phyloP scores from a whole-genome alignment of 768 basidiomycete genomes.

The Boletus huronensis region DNA sequence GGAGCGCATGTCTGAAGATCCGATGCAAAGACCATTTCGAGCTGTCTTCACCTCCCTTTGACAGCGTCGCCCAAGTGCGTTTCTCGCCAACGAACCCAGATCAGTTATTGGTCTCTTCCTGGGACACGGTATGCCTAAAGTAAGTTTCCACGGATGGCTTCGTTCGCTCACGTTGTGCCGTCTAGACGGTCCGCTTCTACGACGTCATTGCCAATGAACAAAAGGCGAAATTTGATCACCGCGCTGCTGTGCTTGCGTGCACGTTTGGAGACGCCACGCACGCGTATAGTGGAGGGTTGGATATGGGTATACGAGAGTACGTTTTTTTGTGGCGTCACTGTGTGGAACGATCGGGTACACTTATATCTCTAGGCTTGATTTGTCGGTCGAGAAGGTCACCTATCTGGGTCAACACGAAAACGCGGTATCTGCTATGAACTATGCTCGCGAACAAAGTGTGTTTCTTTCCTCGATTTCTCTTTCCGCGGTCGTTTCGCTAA shows the following conservation, averaged over 20 bases:
- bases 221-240: constrained; percentile 82
- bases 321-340: background rate
- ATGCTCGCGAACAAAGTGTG: constrained; percentile 61
- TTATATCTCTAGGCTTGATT: constrained; percentile 51
- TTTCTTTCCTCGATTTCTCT: constrained; percentile 5
- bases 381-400: constrained; percentile 66
- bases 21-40: constrained; percentile 35
- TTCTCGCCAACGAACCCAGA: constrained; percentile 81
- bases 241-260: constrained; percentile 84
- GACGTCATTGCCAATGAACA: constrained; percentile 54
- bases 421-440: constrained; percentile 75
- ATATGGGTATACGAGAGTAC: constrained; percentile 79
- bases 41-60: constrained; percentile 70
- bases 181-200: constrained; percentile 61
- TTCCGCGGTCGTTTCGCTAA: background rate
- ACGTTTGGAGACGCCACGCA: constrained; percentile 63
- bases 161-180: constrained; percentile 32
- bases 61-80: constrained; percentile 75
- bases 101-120: constrained; percentile 79
- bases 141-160: background rate
- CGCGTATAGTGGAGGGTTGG: constrained; percentile 85
- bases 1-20: background rate
- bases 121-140: constrained; percentile 65
- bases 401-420: constrained; percentile 81
- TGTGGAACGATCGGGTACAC: background rate